Evolutionary conservation across 345 rosid genomes (phyloP), one percentile per base, ranked within the genome.

Genomic region (Adansonia digitata): DNA sequence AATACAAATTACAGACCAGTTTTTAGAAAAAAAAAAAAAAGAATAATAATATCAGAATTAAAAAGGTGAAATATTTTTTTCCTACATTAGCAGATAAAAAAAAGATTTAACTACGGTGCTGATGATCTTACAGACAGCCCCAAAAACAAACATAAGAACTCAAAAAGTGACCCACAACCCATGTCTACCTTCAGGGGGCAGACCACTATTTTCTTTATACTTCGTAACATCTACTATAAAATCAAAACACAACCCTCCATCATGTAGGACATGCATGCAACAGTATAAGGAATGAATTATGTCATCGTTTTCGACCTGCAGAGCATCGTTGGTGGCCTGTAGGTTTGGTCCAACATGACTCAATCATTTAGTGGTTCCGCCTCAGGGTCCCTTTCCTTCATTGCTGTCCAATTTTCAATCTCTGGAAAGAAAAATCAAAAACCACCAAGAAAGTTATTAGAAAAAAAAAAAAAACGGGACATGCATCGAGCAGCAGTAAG

Each of bases 301-400:
- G 69, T 59, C 51, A 39, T 71, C 71, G 43, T 55, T 35, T 45
- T 22, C 49, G 51, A 57, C 56, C 77, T 51, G 60, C 42, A 51
- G 18, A 49, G 45, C 56, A 59, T 37, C 5, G 7, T 40, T 3
- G 24, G 59, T 49, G 65, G 57, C 39, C 49, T 57, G n/a, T 35
- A 9, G 24, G 31, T n/a, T 55, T 8, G n/a, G n/a, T n/a, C 72
- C 29, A 18, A 31, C 43, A 52, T 73, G 53, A 31, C 59, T 88
- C 83, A 93, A 59, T 88, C 75, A 78, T 86, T 90, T 75, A 93
- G 80, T 15, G 98, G 91, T 72, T 93, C 98, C 20, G 82, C 86
- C 80, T 93, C 98, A 0, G 85, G 40, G 65, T 86, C 89, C 77
- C 83, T 82, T 78, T 90, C 98, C 79, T 77, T 86, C 82, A 77